Evolutionary conservation across 306 rosid species (phyloP), one percentile per base, ranked within the genome.

Genomic region (Lablab purpureus): DNA sequence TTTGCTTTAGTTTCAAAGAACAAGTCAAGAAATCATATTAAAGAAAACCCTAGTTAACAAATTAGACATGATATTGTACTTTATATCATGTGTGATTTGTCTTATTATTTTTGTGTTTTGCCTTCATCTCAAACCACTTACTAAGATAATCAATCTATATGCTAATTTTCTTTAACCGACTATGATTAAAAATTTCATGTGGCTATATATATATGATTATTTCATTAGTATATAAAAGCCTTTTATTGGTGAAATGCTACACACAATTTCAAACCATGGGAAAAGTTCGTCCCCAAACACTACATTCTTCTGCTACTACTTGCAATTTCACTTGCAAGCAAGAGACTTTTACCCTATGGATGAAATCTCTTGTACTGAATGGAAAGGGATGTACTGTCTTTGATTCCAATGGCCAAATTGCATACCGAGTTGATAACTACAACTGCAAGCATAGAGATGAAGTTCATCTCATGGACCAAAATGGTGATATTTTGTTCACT

Each of bases 331-430:
- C 89, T 74, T 90, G 91, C 18, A 83, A 87, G 58, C 90, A 87
- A 84, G 95, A 88, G 51, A 90, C 83, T 47, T 90, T 90, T 86
- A 92, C 97, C 25, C 76, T 88, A 23, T 92, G 97, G 97, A 90
- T 90, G 97, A 92, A 90, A 54, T 90, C 97, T 58, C 87, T 90
- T 5, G 86, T 92, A 5, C 70, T 85, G 3, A 85, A 82, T 30
- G 87, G 95, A 60, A 86, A 87, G 13, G 97, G 97, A 0, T 92
- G 97, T 28, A 87, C 97, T 1, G 90, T 87, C 21, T 92, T 88
- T 65, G 90, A 90, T 79, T 86, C 93, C 0, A 80, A 84, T 9
- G 97, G 97, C 22, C 79, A 86, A 77, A 86, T 92, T 50, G 69
- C 87, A 45, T 92, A 83, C 75, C 82, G 97, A 0, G 95, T 88